These are phyloP conservation scores for Penicillium brevicompactum DNA, from an alignment of 2,329 filamentous ascomycete species.

Conservation along the genomic window DNA sequence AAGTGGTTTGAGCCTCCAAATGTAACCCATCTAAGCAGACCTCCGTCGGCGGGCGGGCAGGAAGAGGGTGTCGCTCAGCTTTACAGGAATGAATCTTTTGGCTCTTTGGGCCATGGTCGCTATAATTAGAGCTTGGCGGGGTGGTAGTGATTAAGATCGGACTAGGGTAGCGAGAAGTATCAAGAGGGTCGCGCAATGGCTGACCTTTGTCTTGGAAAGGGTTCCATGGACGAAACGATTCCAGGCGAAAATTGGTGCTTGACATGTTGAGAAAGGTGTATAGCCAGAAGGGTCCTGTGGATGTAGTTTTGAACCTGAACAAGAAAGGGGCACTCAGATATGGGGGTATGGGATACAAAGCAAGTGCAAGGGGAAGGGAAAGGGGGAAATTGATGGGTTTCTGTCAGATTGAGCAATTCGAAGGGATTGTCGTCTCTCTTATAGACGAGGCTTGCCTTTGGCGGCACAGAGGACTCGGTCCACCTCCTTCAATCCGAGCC, in stretches of 20 bases:
- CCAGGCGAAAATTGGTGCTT: constrained; percentile 9
- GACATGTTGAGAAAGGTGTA: constrained; percentile 1
- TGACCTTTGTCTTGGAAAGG: constrained; percentile 13
- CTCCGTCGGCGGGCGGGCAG: constrained; percentile 5
- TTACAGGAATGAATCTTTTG: constrained; percentile 1
- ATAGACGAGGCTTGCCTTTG: not conserved
- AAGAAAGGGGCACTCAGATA: not conserved
- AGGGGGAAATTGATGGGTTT: not conserved
- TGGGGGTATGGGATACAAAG: not conserved
- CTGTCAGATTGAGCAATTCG: not conserved
- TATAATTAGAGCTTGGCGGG: constrained; percentile 1
- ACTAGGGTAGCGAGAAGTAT: constrained; percentile 10
- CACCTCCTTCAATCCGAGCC: too few relatives aligned
- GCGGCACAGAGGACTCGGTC: not conserved
- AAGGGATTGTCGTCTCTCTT: constrained; percentile 4
- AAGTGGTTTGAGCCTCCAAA: not conserved
- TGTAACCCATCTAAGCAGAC: constrained; percentile 6
- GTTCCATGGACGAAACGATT: constrained; percentile 12
- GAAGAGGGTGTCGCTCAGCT: constrained; percentile 11
- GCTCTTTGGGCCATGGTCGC: constrained; percentile 1
- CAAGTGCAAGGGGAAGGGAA: not conserved
- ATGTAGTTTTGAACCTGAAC: not conserved
- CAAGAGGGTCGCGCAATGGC: not conserved
- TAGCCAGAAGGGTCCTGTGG: not conserved
- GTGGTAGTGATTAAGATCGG: constrained; percentile 13